Evolutionary conservation across 164 flowering plant species (phyloP).

Genomic region (Tinospora cordifolia): DNA sequence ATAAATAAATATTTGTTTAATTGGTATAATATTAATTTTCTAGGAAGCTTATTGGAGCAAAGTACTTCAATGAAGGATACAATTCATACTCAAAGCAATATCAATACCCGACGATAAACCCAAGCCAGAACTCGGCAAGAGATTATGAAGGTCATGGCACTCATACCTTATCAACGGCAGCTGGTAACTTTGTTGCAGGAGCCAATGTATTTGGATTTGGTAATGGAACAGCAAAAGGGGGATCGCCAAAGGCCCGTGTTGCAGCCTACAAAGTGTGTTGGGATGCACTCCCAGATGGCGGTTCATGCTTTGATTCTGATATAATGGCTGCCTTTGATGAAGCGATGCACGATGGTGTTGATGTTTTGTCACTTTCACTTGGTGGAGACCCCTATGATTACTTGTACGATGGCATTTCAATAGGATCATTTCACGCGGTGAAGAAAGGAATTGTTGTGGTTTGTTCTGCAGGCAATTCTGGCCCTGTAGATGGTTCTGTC

Average conservation of each 20-base stretch:
- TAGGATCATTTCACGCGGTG: conserved; percentile 59
- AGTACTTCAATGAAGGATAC: conserved; percentile 21
- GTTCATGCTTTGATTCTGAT: conserved; percentile 35
- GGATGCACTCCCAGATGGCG: not conserved
- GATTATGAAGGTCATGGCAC: conserved; percentile 30
- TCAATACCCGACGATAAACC: not conserved
- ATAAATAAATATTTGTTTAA: not conserved
- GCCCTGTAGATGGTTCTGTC: conserved; percentile 30
- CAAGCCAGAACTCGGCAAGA: conserved; percentile 14
- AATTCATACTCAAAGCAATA: not conserved
- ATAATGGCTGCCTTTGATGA: conserved; percentile 34
- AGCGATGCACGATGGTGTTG: conserved; percentile 48
- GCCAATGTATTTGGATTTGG: conserved; percentile 19
- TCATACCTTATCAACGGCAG: conserved; percentile 27
- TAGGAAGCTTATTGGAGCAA: conserved; percentile 22
- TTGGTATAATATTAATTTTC: not conserved
- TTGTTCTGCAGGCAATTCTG: conserved; percentile 46
- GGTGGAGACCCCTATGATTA: conserved; percentile 32
- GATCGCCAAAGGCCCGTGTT: conserved; percentile 21
- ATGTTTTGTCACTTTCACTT: conserved; percentile 41
- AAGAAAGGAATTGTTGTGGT: conserved; percentile 39
- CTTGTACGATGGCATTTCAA: conserved; percentile 30
- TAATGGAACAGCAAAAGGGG: conserved; percentile 21
- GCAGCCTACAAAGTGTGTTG: conserved; percentile 25
- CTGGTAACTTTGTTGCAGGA: conserved; percentile 17